A percentile compares a stretch with the other conserved stretches of the same genome.
Evolutionary conservation across 306 rosid genomes (phyloP).

Genomic region (Vachellia collinsii): DNA sequence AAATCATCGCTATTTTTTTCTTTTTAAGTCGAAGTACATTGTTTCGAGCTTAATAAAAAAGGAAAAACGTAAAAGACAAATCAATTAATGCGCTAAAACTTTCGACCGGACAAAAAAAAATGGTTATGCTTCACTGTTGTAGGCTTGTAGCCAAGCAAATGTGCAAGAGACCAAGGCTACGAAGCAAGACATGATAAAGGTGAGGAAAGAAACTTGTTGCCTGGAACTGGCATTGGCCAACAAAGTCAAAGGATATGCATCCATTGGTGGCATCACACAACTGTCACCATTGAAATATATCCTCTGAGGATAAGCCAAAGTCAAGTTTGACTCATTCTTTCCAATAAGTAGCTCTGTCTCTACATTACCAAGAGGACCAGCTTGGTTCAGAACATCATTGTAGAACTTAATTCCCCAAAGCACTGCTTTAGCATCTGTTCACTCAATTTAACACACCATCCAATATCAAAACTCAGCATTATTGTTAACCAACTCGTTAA

Average conservation of each 20-base stretch:
- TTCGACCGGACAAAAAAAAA: constrained; percentile 5
- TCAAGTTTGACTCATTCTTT: constrained; percentile 64
- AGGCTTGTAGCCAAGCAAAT: constrained; percentile 33
- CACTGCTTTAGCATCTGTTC: constrained; percentile 86
- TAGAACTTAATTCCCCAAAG: constrained; percentile 88
- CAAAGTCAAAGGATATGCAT: constrained; percentile 65
- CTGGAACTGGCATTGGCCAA: constrained; percentile 50
- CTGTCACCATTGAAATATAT: constrained; percentile 84
- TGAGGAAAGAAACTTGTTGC: constrained; percentile 43
- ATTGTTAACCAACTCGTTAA: constrained; percentile 14
- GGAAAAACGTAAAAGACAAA: too few relatives aligned
- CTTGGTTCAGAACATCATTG: constrained; percentile 82
- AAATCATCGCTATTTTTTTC: too few relatives aligned
- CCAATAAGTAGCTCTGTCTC: constrained; percentile 76
- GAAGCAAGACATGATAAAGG: constrained; percentile 43
- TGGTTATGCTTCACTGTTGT: not conserved
- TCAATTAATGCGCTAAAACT: too few relatives aligned
- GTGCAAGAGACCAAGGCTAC: constrained; percentile 44
- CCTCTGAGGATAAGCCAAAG: constrained; percentile 81
- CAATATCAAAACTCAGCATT: not conserved
- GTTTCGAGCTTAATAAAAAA: too few relatives aligned
- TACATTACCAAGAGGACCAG: constrained; percentile 73
- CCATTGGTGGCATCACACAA: constrained; percentile 95
- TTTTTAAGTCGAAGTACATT: too few relatives aligned
- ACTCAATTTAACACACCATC: constrained; percentile 3